phyloP scores from a whole-genome alignment of 73 alveolate species.

The Symbiodinium natans region DNA sequence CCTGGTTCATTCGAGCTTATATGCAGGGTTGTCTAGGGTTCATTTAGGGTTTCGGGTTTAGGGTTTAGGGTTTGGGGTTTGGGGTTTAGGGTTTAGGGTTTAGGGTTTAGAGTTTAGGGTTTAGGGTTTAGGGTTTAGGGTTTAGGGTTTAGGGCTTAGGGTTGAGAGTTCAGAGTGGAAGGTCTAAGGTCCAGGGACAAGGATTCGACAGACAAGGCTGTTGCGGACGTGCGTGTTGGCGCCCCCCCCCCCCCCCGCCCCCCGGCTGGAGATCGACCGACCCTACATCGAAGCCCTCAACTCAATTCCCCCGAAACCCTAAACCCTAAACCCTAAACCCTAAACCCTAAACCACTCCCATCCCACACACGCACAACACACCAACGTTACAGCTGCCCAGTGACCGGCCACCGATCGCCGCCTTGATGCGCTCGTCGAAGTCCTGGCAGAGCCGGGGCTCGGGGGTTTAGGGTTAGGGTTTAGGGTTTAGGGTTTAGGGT shows the following conservation, averaged over 20 bases:
- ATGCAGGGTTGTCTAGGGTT: too few species aligned
- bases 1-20: too few species aligned
- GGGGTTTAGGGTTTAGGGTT: background rate
- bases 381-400: background rate
- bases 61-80: too few species aligned
- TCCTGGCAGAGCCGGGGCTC: background rate
- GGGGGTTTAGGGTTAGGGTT: background rate
- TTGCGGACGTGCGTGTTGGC: too few species aligned
- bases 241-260: too few species aligned
- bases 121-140: background rate
- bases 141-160: background rate
- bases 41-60: too few species aligned
- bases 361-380: too few species aligned
- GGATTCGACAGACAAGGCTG: too few species aligned
- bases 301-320: too few species aligned
- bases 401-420: background rate
- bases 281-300: too few species aligned
- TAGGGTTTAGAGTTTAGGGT: background rate
- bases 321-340: background rate
- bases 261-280: too few species aligned
- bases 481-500: too few species aligned
- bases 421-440: conserved; percentile 5
- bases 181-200: background rate
- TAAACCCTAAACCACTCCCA: background rate
- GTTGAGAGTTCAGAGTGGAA: background rate